Conservation (phyloP, 2,329 filamentous ascomycete genomes). For the Zelopaecilomyces penicillatus region DNA sequence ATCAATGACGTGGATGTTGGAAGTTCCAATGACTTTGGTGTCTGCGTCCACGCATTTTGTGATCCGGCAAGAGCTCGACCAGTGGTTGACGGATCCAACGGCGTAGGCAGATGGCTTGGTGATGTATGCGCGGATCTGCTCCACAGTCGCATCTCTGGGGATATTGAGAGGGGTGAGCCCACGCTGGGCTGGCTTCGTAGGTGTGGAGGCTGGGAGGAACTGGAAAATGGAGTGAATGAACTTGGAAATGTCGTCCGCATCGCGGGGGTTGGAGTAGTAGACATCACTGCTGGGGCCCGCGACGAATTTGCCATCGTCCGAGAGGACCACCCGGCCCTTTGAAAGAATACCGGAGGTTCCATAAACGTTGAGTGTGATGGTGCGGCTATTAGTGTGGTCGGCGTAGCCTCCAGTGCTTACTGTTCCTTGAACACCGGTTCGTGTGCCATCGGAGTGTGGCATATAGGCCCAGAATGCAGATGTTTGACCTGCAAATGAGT, state of each 20-base stretch:
- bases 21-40: constrained; percentile 37
- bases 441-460: constrained; percentile 30
- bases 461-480: constrained; percentile 44
- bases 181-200: constrained; percentile 18
- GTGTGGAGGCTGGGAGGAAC: constrained; percentile 22
- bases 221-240: constrained; percentile 45
- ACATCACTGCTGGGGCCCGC: constrained; percentile 32
- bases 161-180: constrained; percentile 42
- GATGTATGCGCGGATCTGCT: constrained; percentile 41
- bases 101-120: constrained; percentile 40
- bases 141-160: constrained; percentile 33
- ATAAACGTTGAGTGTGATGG: constrained; percentile 49
- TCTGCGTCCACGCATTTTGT: constrained; percentile 39
- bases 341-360: constrained; percentile 47
- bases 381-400: constrained; percentile 31
- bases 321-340: constrained; percentile 35
- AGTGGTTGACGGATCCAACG: constrained; percentile 42
- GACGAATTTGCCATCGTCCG: constrained; percentile 30
- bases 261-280: constrained; percentile 39
- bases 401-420: constrained; percentile 39
- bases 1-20: constrained; percentile 44
- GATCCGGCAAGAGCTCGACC: constrained; percentile 44
- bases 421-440: constrained; percentile 42
- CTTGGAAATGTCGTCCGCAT: constrained; percentile 38
- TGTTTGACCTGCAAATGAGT: constrained; percentile 44